A percentile compares a stretch with the other conserved stretches of the same genome.
Conservation (phyloP, 2,329 filamentous ascomycete species). For the Xylaria digitata region DNA sequence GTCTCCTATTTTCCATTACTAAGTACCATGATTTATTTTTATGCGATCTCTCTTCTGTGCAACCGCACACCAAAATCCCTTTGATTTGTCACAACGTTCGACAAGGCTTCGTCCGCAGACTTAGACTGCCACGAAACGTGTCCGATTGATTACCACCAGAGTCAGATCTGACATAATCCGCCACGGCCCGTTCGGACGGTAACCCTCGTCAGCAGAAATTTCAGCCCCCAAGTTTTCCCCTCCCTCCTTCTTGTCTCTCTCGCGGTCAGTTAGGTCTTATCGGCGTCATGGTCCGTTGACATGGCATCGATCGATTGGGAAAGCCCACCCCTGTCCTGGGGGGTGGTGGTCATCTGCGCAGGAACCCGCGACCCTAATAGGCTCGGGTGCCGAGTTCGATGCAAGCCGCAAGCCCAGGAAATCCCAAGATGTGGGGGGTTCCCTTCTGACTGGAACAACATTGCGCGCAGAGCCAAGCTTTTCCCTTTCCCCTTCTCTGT, state of each 20-base stretch:
- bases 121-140: constrained; percentile 15
- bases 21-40: background rate
- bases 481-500: background rate
- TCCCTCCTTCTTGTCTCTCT: constrained; percentile 7
- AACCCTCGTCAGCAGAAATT: constrained; percentile 31
- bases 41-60: background rate
- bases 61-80: background rate
- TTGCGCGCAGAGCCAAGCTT: constrained; percentile 30
- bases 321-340: constrained; percentile 25
- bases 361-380: constrained; percentile 52
- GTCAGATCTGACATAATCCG: constrained; percentile 37
- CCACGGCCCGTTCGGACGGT: constrained; percentile 39
- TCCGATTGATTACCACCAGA: background rate
- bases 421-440: constrained; percentile 14
- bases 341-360: constrained; percentile 52
- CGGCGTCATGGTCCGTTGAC: constrained; percentile 39
- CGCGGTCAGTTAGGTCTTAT: constrained; percentile 15
- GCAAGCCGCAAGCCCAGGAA: constrained; percentile 12
- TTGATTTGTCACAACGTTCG: constrained; percentile 28
- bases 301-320: constrained; percentile 46
- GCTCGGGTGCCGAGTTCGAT: constrained; percentile 42
- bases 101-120: constrained; percentile 5
- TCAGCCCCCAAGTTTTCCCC: constrained; percentile 22
- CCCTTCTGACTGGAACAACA: constrained; percentile 29
- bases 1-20: background rate